Percentiles rank a stretch among this genome's conserved stretches.
These are phyloP conservation scores for Heritiera fomes DNA, from an alignment of 345 rosid genomes.

Conservation along the genomic window DNA sequence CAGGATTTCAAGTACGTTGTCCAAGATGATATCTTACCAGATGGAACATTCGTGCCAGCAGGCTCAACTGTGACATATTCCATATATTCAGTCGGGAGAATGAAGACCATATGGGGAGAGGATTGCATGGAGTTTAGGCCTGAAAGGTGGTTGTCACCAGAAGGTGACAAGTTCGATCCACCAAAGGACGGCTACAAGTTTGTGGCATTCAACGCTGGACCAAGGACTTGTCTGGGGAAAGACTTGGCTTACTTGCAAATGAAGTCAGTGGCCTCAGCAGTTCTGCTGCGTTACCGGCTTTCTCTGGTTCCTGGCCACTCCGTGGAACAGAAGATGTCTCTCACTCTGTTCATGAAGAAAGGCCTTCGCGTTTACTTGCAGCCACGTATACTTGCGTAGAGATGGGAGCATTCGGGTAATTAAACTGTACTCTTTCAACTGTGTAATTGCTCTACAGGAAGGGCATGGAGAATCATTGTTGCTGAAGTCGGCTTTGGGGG, in stretches of 20 bases:
- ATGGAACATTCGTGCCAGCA: slow-evolving; percentile 71
- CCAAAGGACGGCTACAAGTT: slow-evolving; percentile 86
- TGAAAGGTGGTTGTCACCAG: slow-evolving; percentile 72
- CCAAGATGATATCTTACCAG: slow-evolving; percentile 71
- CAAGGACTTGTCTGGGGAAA: slow-evolving; percentile 89
- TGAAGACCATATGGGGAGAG: slow-evolving; percentile 90
- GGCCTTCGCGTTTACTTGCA: slow-evolving; percentile 75
- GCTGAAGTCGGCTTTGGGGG: background rate
- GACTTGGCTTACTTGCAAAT: slow-evolving; percentile 89
- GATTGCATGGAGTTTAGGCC: slow-evolving; percentile 83
- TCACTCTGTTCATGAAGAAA: slow-evolving; percentile 85
- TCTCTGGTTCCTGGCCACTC: slow-evolving; percentile 71
- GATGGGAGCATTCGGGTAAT: background rate
- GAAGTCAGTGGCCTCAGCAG: slow-evolving; percentile 88
- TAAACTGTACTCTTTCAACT: background rate
- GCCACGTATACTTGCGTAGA: slow-evolving; percentile 50
- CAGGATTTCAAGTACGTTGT: slow-evolving; percentile 80
- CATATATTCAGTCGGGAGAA: slow-evolving; percentile 82
- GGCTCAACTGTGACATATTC: slow-evolving; percentile 91
- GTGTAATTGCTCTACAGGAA: background rate
- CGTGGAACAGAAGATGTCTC: slow-evolving; percentile 93
- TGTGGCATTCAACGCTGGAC: slow-evolving; percentile 89
- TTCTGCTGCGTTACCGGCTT: slow-evolving; percentile 74
- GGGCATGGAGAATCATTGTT: background rate
- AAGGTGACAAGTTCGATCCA: slow-evolving; percentile 56